A percentile compares a stretch with the other conserved stretches of the same genome.
Conservation (phyloP, 306 rosid genomes). For the Castanea mollissima region DNA sequence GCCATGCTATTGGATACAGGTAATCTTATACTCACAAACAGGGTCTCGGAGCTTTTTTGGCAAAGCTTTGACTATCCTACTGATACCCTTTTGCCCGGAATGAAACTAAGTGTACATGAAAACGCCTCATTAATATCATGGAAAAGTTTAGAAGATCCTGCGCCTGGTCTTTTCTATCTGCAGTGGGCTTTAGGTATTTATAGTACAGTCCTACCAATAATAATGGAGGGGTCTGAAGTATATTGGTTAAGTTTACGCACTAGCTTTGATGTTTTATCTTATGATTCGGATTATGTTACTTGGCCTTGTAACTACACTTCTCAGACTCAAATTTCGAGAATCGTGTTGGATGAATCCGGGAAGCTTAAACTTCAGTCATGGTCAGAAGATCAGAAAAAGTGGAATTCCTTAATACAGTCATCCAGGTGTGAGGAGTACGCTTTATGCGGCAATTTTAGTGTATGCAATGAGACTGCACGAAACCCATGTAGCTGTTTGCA, state of each 20-base stretch:
- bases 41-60: neutral
- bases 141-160: neutral
- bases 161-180: neutral
- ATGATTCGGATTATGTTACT: neutral
- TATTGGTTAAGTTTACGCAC: neutral
- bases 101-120: neutral
- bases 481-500: neutral
- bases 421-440: neutral
- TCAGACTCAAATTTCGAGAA: too few species aligned
- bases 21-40: neutral
- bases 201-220: too few species aligned
- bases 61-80: neutral
- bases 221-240: neutral
- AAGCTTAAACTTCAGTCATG: neutral
- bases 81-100: neutral
- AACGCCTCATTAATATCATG: neutral
- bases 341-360: neutral
- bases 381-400: too few species aligned
- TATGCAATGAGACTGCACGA: neutral
- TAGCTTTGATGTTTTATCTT: neutral
- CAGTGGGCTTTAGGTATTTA: too few species aligned
- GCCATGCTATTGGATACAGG: neutral
- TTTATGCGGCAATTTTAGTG: accelerated
- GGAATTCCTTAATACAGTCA: too few species aligned
- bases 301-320: neutral